These are phyloP conservation scores for Begonia fuchsioides DNA, from an alignment of 306 rosid species.

Conservation along the genomic window DNA sequence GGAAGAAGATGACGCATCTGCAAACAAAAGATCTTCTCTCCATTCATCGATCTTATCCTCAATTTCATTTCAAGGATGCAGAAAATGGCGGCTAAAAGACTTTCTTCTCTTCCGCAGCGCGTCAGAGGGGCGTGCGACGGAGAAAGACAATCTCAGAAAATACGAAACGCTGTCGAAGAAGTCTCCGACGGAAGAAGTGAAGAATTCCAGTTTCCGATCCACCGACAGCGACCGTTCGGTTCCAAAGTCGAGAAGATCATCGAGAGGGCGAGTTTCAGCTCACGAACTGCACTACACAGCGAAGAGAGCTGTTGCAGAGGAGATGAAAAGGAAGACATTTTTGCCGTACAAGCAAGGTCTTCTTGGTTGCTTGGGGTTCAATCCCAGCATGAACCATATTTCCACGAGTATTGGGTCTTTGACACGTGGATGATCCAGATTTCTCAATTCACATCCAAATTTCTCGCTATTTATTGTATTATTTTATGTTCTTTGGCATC, in stretches of 20 bases:
- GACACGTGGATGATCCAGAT: constrained; percentile 30
- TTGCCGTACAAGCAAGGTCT: constrained; percentile 85
- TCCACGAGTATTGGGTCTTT: constrained; percentile 39
- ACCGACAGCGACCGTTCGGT: constrained; percentile 49
- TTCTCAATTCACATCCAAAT: constrained; percentile 4
- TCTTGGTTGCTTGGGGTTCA: constrained; percentile 72
- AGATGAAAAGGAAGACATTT: constrained; percentile 72
- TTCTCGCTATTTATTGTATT: background rate
- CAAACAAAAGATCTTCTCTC: constrained; percentile 16
- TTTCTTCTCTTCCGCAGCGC: constrained; percentile 69
- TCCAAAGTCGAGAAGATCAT: constrained; percentile 37
- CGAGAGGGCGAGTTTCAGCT: constrained; percentile 52
- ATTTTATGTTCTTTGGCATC: background rate
- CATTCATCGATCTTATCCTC: constrained; percentile 41
- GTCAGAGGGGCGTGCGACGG: constrained; percentile 65
- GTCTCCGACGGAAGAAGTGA: constrained; percentile 28
- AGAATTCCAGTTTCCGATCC: constrained; percentile 65
- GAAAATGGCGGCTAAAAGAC: constrained; percentile 67
- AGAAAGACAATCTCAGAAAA: constrained; percentile 39
- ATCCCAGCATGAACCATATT: constrained; percentile 34
- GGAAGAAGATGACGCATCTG: constrained; percentile 15
- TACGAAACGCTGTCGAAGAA: constrained; percentile 33
- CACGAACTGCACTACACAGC: constrained; percentile 72
- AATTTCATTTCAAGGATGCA: constrained; percentile 40
- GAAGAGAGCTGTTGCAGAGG: constrained; percentile 86